phyloP scores from a whole-genome alignment of 2,329 filamentous ascomycete species.

The Aspergillus oerlinghausenensis region DNA sequence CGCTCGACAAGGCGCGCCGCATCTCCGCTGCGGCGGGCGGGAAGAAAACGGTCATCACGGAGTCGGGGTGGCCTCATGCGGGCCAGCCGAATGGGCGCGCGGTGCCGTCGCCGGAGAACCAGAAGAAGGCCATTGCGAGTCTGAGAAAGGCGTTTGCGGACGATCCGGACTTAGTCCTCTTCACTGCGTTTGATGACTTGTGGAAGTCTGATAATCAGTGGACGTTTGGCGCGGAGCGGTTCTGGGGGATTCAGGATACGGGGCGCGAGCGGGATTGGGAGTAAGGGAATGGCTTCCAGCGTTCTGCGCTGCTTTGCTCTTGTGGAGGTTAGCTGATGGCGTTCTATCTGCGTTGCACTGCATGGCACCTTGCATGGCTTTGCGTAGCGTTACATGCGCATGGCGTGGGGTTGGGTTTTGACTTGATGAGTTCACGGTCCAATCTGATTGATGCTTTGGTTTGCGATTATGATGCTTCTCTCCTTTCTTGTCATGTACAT shows the following conservation, averaged over 20 bases:
- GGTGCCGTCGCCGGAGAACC: conserved; percentile 64
- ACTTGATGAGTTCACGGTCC: background rate
- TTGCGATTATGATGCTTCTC: background rate
- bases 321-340: background rate
- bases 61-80: conserved; percentile 77
- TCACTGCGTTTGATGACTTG: conserved; percentile 72
- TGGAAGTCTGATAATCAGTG: conserved; percentile 66
- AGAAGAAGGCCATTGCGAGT: conserved; percentile 60
- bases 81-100: conserved; percentile 63
- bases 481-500: background rate
- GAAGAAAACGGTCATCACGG: conserved; percentile 69
- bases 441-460: background rate
- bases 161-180: conserved; percentile 55
- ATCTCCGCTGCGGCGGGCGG: conserved; percentile 46
- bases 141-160: conserved; percentile 57
- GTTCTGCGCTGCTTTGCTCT: background rate
- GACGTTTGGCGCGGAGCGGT: conserved; percentile 69
- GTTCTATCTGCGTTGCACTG: background rate
- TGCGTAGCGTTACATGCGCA: background rate
- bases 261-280: background rate
- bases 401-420: background rate
- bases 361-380: background rate
- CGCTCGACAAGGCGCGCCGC: conserved; percentile 50
- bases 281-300: background rate
- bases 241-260: conserved; percentile 59